phyloP scores from a whole-genome alignment of 2,329 filamentous ascomycete species.

The Rutstroemia sp. region DNA sequence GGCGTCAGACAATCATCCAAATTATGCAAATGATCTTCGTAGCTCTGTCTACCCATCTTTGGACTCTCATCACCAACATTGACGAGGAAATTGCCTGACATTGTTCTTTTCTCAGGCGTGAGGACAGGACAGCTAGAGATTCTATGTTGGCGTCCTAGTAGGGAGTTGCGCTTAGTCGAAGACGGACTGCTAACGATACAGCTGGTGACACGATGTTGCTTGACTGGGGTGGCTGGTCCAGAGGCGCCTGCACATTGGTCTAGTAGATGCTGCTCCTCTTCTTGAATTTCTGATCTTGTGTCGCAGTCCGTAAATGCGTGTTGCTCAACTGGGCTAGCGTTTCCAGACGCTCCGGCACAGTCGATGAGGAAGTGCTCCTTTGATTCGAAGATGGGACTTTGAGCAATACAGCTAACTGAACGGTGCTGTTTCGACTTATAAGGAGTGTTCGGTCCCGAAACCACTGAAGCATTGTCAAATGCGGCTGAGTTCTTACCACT shows the following conservation, averaged over 20 bases:
- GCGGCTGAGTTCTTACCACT: not conserved
- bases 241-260: not conserved
- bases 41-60: not conserved
- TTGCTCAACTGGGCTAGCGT: not conserved
- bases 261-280: not conserved
- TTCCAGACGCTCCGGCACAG: not conserved
- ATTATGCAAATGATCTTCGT: slow-evolving; percentile 2
- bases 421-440: not conserved
- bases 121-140: slow-evolving; percentile 1
- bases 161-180: not conserved
- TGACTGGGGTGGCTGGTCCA: not conserved
- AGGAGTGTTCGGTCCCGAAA: not conserved
- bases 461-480: too few species aligned
- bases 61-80: not conserved
- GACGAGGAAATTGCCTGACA: not conserved
- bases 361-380: not conserved
- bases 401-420: not conserved
- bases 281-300: not conserved
- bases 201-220: slow-evolving; percentile 1
- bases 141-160: not conserved
- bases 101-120: not conserved
- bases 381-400: not conserved
- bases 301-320: not conserved
- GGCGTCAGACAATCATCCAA: slow-evolving; percentile 3
- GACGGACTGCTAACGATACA: not conserved